phyloP scores from a whole-genome alignment of 441 rosid species.

The Mallotus repandus region DNA sequence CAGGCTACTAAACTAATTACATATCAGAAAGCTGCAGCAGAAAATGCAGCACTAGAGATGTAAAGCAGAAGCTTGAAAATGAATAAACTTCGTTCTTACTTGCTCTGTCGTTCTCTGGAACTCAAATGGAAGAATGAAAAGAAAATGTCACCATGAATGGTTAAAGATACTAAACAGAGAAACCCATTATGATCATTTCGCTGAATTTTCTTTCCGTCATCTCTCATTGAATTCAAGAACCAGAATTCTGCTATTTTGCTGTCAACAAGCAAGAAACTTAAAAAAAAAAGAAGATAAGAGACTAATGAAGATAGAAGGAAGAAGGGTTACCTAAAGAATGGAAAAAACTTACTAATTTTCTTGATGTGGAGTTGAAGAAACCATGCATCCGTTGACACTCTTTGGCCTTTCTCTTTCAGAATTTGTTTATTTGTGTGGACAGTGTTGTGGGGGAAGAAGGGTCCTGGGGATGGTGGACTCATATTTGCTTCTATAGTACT shows the following conservation, averaged over 20 bases:
- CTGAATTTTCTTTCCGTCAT: neutral
- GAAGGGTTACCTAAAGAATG: conserved; percentile 22
- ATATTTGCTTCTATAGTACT: neutral
- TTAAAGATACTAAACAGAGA: neutral
- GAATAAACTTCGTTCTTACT: neutral
- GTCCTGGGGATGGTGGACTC: conserved; percentile 12
- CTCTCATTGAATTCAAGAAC: conserved; percentile 9
- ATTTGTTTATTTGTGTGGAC: conserved; percentile 6
- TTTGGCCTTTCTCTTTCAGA: conserved; percentile 6
- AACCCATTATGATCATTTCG: conserved; percentile 2
- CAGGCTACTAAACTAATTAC: neutral
- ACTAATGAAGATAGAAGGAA: neutral
- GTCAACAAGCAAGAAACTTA: conserved; percentile 3
- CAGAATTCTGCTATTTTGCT: neutral
- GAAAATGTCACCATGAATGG: conserved; percentile 1
- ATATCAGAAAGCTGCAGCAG: conserved; percentile 16
- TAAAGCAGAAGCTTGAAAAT: conserved; percentile 14
- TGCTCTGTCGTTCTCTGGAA: conserved; percentile 1
- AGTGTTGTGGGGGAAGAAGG: conserved; percentile 23
- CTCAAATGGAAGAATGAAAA: neutral
- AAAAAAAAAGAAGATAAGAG: conserved; percentile 3
- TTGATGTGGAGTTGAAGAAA: conserved; percentile 11
- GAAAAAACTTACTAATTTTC: neutral
- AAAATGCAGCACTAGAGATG: neutral
- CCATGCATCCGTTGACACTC: neutral